These are phyloP conservation scores for Chlorella vulgaris DNA, from an alignment of 139 green algal genomes.

Conservation along the genomic window DNA sequence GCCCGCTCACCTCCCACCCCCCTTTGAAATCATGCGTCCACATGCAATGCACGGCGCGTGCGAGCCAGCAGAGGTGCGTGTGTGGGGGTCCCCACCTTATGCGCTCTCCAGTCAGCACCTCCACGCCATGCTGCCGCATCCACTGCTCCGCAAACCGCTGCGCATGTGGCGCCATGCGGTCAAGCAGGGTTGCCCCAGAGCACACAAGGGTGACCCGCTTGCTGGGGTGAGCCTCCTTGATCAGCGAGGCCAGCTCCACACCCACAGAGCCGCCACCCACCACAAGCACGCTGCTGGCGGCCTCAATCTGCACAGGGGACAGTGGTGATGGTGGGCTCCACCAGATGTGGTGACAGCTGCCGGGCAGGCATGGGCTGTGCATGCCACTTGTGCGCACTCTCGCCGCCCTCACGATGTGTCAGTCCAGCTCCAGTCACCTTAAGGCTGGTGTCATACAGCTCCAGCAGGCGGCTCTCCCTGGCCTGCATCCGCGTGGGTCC, in stretches of 20 bases:
- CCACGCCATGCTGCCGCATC: slow-evolving; percentile 3
- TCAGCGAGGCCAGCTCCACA: background rate
- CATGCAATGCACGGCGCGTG: too few species aligned
- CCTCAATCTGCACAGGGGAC: background rate
- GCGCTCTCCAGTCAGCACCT: slow-evolving; percentile 3
- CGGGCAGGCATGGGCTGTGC: too few species aligned
- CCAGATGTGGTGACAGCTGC: too few species aligned
- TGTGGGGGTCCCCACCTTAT: too few species aligned
- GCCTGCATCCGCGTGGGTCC: background rate
- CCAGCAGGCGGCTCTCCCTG: background rate
- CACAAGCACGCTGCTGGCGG: background rate
- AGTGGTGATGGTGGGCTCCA: too few species aligned
- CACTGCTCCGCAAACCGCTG: background rate
- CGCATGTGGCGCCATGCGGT: background rate
- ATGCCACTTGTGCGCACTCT: too few species aligned
- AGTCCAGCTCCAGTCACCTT: too few species aligned
- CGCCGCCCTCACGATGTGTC: too few species aligned
- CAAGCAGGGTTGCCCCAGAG: background rate
- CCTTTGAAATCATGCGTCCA: too few species aligned
- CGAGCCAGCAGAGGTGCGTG: too few species aligned
- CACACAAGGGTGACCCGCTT: slow-evolving; percentile 1
- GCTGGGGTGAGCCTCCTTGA: background rate
- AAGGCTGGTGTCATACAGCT: background rate
- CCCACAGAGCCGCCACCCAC: slow-evolving; percentile 20
- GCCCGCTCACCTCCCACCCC: too few species aligned